Evolutionary conservation across 768 basidiomycete species (phyloP), one percentile per base, ranked within the genome.

Genomic region (Gyrodon lividus): DNA sequence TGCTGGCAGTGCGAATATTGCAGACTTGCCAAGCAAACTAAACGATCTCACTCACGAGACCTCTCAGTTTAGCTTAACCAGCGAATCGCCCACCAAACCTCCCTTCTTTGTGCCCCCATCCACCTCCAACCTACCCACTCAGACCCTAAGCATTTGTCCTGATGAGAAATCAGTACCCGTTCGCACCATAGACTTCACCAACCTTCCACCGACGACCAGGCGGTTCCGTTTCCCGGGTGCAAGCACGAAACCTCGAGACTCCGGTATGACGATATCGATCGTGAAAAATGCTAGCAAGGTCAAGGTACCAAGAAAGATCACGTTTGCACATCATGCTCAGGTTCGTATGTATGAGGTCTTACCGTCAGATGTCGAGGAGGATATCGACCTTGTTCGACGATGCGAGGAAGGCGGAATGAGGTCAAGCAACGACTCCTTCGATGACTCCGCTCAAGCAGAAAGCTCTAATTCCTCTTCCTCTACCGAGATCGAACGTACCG

Each of bases 131-230:
- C 13, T 6, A 12, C 30, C 23, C 14, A 14, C 30, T 19, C 23
- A 14, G 31, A 22, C 23, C 2, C 1, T 22, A 14, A 30, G 10
- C 41, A 14, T 6, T 16, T 33, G 23, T 4, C 14, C 22, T 24
- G 10, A 9, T 4, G 28, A 44, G 16, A 44, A 52, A 17, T 19
- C 23, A 13, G 24, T 35, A 9, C 46, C 59, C 5, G 48, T 59
- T 14, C 61, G 58, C 20, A 51, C 54, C 34, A 68, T 70, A 50
- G 68, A 68, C 51, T 68, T 70, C 46, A 66, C 66, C 19, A 56
- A 57, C 24, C 41, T 54, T 5, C 55, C 61, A 4, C 46, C 55
- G 9, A 46, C 48, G 2, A 48, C 22, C 28, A 50, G 52, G 43
- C 59, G 56, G 16, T 35, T 34, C 22, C 58, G 56, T n/a, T 52